Conservation (phyloP, 257 asterid species). For the Solanum raphanifolium region DNA sequence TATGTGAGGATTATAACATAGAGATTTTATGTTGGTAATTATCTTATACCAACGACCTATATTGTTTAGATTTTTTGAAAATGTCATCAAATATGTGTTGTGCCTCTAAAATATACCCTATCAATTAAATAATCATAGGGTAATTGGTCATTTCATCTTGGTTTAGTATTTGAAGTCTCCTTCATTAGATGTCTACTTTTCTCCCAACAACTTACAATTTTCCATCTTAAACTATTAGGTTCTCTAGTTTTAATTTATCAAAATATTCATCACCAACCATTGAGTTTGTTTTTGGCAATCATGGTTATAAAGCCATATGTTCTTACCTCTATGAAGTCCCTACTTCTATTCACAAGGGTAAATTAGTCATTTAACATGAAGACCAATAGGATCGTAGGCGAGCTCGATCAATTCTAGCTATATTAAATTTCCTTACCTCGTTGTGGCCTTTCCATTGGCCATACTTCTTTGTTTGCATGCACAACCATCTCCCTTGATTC, state of each 20-base stretch:
- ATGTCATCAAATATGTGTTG: too few relatives aligned
- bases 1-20: not conserved
- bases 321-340: not conserved
- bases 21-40: not conserved
- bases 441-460: not conserved
- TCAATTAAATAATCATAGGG: too few relatives aligned
- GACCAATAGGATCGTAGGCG: not conserved
- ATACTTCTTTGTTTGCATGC: not conserved
- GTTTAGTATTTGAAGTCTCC: too few relatives aligned
- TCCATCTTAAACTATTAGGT: too few relatives aligned
- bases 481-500: not conserved
- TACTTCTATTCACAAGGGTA: not conserved
- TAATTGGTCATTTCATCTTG: too few relatives aligned
- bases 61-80: too few relatives aligned
- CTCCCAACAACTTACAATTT: too few relatives aligned
- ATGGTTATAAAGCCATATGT: not conserved
- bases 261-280: too few relatives aligned
- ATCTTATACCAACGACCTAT: not conserved
- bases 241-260: too few relatives aligned
- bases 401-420: not conserved
- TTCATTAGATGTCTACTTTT: too few relatives aligned
- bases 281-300: too few relatives aligned
- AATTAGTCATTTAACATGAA: conserved; percentile 2
- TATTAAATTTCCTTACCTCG: not conserved
- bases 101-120: not conserved